phyloP scores from a whole-genome alignment of 202 grass and related monocot genomes.

The Eragrostis tef region DNA sequence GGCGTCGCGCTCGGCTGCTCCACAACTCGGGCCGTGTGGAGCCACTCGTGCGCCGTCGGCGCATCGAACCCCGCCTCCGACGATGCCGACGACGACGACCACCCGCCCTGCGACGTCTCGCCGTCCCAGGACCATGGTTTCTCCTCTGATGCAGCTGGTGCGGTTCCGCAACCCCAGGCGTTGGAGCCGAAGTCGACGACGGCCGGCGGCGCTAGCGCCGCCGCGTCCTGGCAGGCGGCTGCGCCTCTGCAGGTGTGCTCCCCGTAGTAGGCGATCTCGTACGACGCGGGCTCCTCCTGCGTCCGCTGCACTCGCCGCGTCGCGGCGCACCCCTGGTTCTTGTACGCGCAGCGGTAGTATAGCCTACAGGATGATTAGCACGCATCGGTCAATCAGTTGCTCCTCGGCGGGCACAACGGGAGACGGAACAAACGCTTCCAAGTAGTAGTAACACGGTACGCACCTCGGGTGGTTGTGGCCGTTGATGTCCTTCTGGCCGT shows the following conservation, averaged over 20 bases:
- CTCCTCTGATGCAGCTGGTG: too few species aligned
- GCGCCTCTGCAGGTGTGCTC: too few species aligned
- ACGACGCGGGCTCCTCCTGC: background rate
- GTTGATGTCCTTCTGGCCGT: slow-evolving; percentile 81
- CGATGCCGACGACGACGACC: too few species aligned
- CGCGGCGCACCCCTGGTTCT: slow-evolving; percentile 54
- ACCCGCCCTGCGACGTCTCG: background rate
- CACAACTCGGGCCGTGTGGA: background rate
- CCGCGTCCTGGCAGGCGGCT: background rate
- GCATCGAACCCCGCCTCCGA: slow-evolving; percentile 13
- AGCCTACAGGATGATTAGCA: slow-evolving; percentile 12
- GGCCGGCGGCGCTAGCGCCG: background rate
- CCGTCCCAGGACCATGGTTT: background rate
- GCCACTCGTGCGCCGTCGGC: background rate
- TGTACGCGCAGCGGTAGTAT: slow-evolving; percentile 77
- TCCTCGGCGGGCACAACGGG: too few species aligned
- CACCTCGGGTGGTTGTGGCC: slow-evolving; percentile 54
- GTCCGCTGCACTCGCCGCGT: slow-evolving; percentile 67
- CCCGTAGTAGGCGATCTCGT: too few species aligned
- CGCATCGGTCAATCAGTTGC: too few species aligned
- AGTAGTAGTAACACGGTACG: slow-evolving; percentile 59
- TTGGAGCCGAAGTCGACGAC: slow-evolving; percentile 47
- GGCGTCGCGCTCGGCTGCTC: background rate
- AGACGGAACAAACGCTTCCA: slow-evolving; percentile 45
- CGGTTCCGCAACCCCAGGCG: background rate